Percentiles rank a stretch among this genome's conserved stretches.
Evolutionary conservation across 1,139 yeast species (phyloP).

Genomic region (Nakaseomyces bracarensis): DNA sequence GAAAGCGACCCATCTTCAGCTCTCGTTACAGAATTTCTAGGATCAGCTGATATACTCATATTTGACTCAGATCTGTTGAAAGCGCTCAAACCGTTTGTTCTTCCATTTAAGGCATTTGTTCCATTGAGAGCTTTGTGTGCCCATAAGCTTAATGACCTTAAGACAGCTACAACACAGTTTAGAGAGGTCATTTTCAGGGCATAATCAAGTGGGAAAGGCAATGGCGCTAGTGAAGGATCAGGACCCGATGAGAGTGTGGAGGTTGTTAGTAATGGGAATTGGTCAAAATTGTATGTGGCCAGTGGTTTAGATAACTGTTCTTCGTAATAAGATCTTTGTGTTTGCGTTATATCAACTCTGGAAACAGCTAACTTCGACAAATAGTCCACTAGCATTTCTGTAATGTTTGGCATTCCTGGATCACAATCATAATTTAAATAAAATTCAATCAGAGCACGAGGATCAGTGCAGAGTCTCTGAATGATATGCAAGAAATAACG

Average conservation of each 20-base stretch:
- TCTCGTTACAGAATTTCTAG: conserved; percentile 36
- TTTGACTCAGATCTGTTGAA: conserved; percentile 5
- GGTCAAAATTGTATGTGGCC: conserved; percentile 65
- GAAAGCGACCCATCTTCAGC: conserved; percentile 32
- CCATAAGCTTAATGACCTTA: conserved; percentile 80
- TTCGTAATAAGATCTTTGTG: conserved; percentile 57
- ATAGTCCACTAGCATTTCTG: conserved; percentile 73
- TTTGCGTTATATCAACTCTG: conserved; percentile 61
- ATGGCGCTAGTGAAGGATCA: conserved; percentile 50
- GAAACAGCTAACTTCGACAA: conserved; percentile 65
- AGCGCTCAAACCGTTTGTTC: conserved; percentile 6
- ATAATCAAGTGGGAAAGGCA: conserved; percentile 64
- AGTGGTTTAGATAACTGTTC: conserved; percentile 55
- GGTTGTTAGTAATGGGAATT: conserved; percentile 69
- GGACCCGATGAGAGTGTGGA: conserved; percentile 54
- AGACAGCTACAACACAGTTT: conserved; percentile 70
- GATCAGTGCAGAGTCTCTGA: conserved; percentile 76
- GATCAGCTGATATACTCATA: conserved; percentile 15
- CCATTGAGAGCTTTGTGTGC: conserved; percentile 63
- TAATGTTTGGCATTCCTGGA: conserved; percentile 69
- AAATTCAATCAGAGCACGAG: conserved; percentile 83
- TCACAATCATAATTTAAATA: conserved; percentile 96
- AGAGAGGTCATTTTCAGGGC: conserved; percentile 77
- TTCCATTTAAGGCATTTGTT: conserved; percentile 11
- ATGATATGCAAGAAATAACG: conserved; percentile 73